Evolutionary conservation across 2,329 filamentous ascomycete species (phyloP).

Genomic region (Arthrobotrys musiformis): DNA sequence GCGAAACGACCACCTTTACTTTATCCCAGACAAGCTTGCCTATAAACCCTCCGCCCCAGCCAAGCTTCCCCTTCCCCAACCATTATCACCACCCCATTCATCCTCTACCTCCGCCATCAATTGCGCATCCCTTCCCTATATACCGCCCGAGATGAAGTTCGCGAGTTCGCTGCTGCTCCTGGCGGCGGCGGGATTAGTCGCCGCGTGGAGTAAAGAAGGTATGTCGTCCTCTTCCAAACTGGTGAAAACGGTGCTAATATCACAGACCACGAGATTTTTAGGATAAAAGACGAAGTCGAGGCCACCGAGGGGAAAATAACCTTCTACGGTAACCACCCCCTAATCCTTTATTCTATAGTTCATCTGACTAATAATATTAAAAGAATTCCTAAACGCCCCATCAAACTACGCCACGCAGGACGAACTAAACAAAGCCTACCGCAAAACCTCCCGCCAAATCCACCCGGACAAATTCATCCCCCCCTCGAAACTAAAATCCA

Average conservation of each 20-base stretch:
- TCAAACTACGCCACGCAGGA: slow-evolving; percentile 77
- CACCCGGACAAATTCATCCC: slow-evolving; percentile 97
- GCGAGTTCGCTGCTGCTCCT: slow-evolving; percentile 72
- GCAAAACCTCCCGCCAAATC: slow-evolving; percentile 81
- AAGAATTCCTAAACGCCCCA: slow-evolving; percentile 82
- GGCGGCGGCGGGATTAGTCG: slow-evolving; percentile 73
- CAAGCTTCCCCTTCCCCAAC: neutral
- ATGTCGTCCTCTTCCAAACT: neutral
- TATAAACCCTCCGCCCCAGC: neutral
- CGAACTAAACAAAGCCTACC: slow-evolving; percentile 93
- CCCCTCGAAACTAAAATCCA: slow-evolving; percentile 54
- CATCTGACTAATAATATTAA: neutral
- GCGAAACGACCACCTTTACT: slow-evolving; percentile 43
- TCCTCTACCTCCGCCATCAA: neutral
- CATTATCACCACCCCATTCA: neutral
- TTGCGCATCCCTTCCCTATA: neutral
- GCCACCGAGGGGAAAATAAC: slow-evolving; percentile 79
- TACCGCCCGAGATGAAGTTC: slow-evolving; percentile 40
- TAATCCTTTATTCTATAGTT: neutral
- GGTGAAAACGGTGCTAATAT: no score
- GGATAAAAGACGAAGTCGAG: slow-evolving; percentile 85
- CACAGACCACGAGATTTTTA: slow-evolving; percentile 96
- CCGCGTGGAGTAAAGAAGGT: slow-evolving; percentile 88
- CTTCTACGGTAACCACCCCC: slow-evolving; percentile 75
- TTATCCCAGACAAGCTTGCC: neutral